A percentile compares a stretch with the other conserved stretches of the same genome.
Evolutionary conservation across 345 rosid species (phyloP).

Genomic region (Cochlearia excelsa): DNA sequence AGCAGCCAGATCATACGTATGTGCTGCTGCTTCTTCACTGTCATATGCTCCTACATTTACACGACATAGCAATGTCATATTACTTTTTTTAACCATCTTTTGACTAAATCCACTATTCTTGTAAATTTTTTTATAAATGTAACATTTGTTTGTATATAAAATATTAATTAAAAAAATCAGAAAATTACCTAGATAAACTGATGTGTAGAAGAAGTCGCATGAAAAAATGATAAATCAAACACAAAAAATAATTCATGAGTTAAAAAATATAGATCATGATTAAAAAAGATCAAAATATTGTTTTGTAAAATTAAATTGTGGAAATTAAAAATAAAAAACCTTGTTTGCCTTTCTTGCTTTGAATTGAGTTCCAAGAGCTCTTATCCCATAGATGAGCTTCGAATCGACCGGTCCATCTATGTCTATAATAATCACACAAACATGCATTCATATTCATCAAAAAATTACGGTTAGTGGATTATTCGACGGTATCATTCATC

Average conservation of each 20-base stretch:
- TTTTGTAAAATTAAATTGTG: too few relatives aligned
- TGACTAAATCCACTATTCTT: conserved; percentile 18
- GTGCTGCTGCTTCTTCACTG: conserved; percentile 86
- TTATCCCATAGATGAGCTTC: conserved; percentile 99
- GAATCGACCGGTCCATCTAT: conserved; percentile 96
- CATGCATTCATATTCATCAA: conserved; percentile 40
- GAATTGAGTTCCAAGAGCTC: conserved; percentile 83
- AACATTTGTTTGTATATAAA: too few relatives aligned
- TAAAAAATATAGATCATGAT: conserved; percentile 27
- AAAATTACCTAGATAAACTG: conserved; percentile 87
- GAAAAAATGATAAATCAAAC: conserved; percentile 34
- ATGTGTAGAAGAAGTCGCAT: conserved; percentile 32
- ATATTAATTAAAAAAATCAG: not conserved
- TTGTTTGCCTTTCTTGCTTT: conserved; percentile 93
- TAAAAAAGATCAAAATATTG: not conserved
- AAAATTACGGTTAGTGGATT: too few relatives aligned
- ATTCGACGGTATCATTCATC: too few relatives aligned
- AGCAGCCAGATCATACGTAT: conserved; percentile 92
- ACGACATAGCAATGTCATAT: too few relatives aligned
- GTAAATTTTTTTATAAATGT: too few relatives aligned
- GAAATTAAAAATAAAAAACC: conserved; percentile 40
- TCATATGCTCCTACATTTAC: conserved; percentile 69
- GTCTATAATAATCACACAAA: conserved; percentile 42
- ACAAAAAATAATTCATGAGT: not conserved
- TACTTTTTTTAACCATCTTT: too few relatives aligned